Evolutionary conservation across 257 asterid genomes (phyloP).

Genomic region (Apocynum venetum): DNA sequence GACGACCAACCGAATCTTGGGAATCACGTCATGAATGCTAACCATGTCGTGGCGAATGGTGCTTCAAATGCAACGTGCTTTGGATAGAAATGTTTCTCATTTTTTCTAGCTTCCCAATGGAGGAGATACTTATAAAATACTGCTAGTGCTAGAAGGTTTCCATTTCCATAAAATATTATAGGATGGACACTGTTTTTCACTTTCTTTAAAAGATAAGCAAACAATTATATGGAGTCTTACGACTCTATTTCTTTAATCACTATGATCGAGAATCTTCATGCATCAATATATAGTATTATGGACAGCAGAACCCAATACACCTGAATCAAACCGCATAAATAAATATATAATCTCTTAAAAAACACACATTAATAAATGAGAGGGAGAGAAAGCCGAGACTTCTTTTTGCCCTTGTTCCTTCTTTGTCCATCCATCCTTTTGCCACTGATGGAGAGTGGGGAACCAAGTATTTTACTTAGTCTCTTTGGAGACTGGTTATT

Average conservation of each 20-base stretch:
- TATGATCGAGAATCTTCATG: slow-evolving; percentile 7
- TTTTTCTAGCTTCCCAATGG: background rate
- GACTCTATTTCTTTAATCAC: background rate
- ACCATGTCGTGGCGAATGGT: slow-evolving; percentile 22
- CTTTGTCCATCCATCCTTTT: background rate
- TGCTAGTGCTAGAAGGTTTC: background rate
- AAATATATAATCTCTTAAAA: background rate
- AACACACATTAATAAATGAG: too few relatives aligned
- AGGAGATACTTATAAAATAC: background rate
- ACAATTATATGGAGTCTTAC: background rate
- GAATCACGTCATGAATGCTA: slow-evolving; percentile 2
- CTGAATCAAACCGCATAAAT: background rate
- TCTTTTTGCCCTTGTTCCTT: background rate
- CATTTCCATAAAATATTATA: background rate
- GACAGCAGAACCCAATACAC: background rate
- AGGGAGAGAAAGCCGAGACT: background rate
- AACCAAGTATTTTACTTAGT: background rate
- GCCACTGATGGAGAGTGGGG: background rate
- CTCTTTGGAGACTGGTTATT: background rate
- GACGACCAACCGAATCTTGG: slow-evolving; percentile 25
- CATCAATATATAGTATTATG: background rate
- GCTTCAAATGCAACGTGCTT: slow-evolving; percentile 5
- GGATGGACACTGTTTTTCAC: background rate
- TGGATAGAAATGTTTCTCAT: background rate
- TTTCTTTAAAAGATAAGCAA: background rate